A percentile compares a stretch with the other conserved stretches of the same genome.
These are phyloP conservation scores for Sphaerobolus stellatus DNA, from an alignment of 1,284 basidiomycete species.

Conservation along the genomic window DNA sequence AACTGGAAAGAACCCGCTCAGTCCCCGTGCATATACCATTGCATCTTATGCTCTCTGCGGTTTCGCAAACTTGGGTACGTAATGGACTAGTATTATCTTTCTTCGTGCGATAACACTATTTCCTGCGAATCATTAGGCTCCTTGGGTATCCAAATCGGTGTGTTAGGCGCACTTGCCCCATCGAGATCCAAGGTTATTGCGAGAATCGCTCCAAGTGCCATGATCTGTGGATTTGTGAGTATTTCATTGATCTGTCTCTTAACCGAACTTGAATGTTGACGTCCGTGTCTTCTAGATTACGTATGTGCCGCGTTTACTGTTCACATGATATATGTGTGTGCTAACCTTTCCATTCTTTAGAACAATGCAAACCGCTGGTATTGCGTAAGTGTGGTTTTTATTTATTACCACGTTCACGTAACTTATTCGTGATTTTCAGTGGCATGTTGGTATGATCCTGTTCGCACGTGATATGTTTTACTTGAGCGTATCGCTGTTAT, in stretches of 20 bases:
- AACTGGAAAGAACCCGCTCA: slow-evolving; percentile 52
- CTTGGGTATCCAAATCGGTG: slow-evolving; percentile 89
- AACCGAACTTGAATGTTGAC: background rate
- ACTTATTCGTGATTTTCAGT: slow-evolving; percentile 16
- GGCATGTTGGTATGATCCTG: slow-evolving; percentile 17
- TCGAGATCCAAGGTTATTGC: slow-evolving; percentile 71
- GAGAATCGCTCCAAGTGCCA: slow-evolving; percentile 69
- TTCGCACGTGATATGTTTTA: too few relatives aligned
- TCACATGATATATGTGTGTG: background rate
- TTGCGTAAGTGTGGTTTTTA: slow-evolving; percentile 50
- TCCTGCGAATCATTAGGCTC: slow-evolving; percentile 37
- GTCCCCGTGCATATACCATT: slow-evolving; percentile 74
- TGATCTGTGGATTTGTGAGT: slow-evolving; percentile 73
- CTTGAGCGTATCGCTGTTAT: too few relatives aligned
- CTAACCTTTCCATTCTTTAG: slow-evolving; percentile 23
- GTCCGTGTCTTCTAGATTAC: slow-evolving; percentile 19
- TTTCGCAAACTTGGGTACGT: slow-evolving; percentile 75
- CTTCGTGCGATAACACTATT: slow-evolving; percentile 12
- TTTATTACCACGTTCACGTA: slow-evolving; percentile 1
- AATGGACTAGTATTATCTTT: slow-evolving; percentile 11
- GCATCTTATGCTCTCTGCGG: slow-evolving; percentile 84
- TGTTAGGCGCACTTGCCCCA: slow-evolving; percentile 82
- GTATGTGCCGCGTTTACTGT: slow-evolving; percentile 14
- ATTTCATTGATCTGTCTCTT: slow-evolving; percentile 7
- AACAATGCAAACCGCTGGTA: slow-evolving; percentile 70